phyloP scores from a whole-genome alignment of 2,329 filamentous ascomycete genomes.

The Thyridium curvatum region DNA sequence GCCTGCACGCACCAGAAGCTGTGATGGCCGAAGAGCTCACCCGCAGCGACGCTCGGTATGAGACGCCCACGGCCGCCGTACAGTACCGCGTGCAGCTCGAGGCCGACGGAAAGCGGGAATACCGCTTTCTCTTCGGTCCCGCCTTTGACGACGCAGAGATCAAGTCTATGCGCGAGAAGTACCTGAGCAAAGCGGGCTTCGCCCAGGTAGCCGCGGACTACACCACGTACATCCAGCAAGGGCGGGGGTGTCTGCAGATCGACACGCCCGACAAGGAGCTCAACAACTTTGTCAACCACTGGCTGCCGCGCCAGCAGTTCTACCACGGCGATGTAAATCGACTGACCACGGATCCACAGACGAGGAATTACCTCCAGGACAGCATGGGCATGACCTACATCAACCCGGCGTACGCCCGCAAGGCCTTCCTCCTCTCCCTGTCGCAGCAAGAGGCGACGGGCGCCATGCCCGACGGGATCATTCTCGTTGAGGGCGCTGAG shows the following conservation, averaged over 20 bases:
- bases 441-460: constrained; percentile 47
- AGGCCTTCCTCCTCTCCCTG: constrained; percentile 41
- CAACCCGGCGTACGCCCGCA: constrained; percentile 40
- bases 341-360: constrained; percentile 52
- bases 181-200: constrained; percentile 43
- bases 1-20: constrained; percentile 43
- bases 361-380: constrained; percentile 53
- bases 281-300: constrained; percentile 54
- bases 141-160: constrained; percentile 47
- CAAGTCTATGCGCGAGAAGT: constrained; percentile 33
- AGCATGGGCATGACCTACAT: constrained; percentile 57
- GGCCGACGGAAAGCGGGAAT: constrained; percentile 32
- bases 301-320: constrained; percentile 50
- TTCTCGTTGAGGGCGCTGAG: constrained; percentile 45
- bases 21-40: constrained; percentile 28
- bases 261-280: constrained; percentile 47
- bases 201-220: constrained; percentile 38
- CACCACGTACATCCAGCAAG: constrained; percentile 41
- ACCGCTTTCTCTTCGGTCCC: constrained; percentile 49
- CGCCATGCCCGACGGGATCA: constrained; percentile 52
- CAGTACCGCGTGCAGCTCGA: constrained; percentile 40
- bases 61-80: constrained; percentile 46
- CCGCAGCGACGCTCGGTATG: constrained; percentile 43
- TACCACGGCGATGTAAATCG: constrained; percentile 55
- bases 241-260: constrained; percentile 43